phyloP scores from a whole-genome alignment of 345 rosid species.

The Salix dunnii region DNA sequence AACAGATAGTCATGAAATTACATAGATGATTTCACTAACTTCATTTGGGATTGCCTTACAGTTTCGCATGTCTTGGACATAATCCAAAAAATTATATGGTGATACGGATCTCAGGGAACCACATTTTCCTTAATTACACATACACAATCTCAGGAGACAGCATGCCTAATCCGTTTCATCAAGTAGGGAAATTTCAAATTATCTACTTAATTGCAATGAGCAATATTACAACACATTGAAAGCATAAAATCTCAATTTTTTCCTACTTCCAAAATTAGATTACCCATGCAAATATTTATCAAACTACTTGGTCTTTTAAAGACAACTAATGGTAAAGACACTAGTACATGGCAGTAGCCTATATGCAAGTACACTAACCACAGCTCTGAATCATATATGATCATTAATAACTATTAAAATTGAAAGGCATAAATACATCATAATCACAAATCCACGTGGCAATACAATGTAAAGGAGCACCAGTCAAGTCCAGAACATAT shows the following conservation, averaged over 20 bases:
- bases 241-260: background rate
- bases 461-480: background rate
- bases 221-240: background rate
- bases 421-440: background rate
- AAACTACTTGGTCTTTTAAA: background rate
- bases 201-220: background rate
- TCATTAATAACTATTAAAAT: background rate
- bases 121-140: background rate
- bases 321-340: background rate
- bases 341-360: background rate
- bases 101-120: background rate
- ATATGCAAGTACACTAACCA: background rate
- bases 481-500: background rate
- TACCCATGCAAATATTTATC: background rate
- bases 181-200: background rate
- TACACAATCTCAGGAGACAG: background rate
- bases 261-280: background rate
- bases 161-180: background rate
- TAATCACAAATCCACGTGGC: background rate
- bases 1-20: background rate
- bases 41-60: background rate
- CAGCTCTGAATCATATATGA: background rate
- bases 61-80: background rate
- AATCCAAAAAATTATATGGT: background rate
- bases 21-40: background rate